Evolutionary conservation across 768 basidiomycete species (phyloP), one percentile per base, ranked within the genome.

Genomic region (Phaeotremella fagi): DNA sequence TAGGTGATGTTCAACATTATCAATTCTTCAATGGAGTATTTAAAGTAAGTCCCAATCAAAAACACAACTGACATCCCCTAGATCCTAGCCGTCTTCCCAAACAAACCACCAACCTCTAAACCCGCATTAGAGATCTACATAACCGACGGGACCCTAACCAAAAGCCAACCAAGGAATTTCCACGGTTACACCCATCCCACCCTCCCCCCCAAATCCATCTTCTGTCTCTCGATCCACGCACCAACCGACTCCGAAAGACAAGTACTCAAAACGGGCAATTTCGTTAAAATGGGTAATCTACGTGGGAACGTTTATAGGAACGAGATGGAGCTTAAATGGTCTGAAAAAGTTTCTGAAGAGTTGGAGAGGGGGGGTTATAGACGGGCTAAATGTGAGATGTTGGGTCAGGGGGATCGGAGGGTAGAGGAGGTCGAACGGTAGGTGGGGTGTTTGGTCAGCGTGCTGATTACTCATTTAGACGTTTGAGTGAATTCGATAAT

Each of bases 41-140:
- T 58, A 68, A 68, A 54, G 66, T 68, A 31, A 62, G 63, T 38
- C 2, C 12, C 18, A 11, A 5, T 33, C 31, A 33, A 7, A 33
- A 7, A 33, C 31, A 7, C 31, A 33, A 7, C 31, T 16, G 9
- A 7, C 31, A 7, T 18, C 20, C 12, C 38, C 20, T 45, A 68
- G 66, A 58, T 68, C 20, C 43, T 68, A 24, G 43, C 55, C 29
- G 56, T 62, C 22, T n/a, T n/a, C n/a, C n/a, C n/a, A n/a, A n/a
- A n/a, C n/a, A 27, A 27, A 18, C 57, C 48, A 12, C 16, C 22
- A 3, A 15, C 16, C 31, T 43, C 51, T 9, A 44, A 28, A 11
- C 58, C 55, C 3, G 42, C 48, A 11, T 26, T 50, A n/a, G 67
- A 69, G 28, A 43, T 70, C 3, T 70, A 64, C 52, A 36, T 66